Evolutionary conservation across 257 asterid species (phyloP), one percentile per base, ranked within the genome.

Genomic region (Henckelia pumila): DNA sequence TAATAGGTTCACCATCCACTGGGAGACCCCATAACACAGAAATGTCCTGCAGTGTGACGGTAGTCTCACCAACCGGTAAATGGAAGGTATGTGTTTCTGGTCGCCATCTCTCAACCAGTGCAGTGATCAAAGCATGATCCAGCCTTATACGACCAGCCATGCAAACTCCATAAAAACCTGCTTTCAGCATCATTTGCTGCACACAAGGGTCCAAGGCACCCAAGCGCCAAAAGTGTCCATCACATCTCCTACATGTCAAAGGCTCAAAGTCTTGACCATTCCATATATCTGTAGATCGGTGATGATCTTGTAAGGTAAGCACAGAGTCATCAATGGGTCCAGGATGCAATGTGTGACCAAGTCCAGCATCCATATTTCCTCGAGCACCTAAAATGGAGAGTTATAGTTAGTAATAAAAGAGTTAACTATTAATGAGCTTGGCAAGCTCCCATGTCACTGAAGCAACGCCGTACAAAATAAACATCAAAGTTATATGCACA

Each of bases 1-100:
- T 79, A 28, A 89, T 89, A 19, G 91, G 95, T 56, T 82, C 86
- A 21, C 91, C 95, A 56, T 85, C 92, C 52, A 86, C 88, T 9
- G 86, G 95, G 21, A 89, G 88, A 66, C 92, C 96, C 89, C 90
- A 89, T 76, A 87, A 68, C 25, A 89, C 76, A 56, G 92, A 77
- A 25, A 87, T 87, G 75, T 89, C 95, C 74, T 85, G 95, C 24
- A 85, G 75, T 32, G 90, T 87, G 55, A 85, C 87, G 61, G 95
- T 87, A 47, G 95, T 73, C 81, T 89, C 95, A 23, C 90, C 96
- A 59, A 82, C 88, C 29, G 92, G 88, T 56, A 89, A 77, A 78
- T 87, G 96, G 76, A 89, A 89, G 10, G 95, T 87, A 68, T 89
- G 96, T 3, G 96, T 89, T 78, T 88, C 91, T 35, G 91, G 96